A percentile compares a stretch with the other conserved stretches of the same genome.
These are phyloP conservation scores for Umbelopsis ramanniana DNA, from an alignment of 192 early-diverging fungal species.

Conservation along the genomic window DNA sequence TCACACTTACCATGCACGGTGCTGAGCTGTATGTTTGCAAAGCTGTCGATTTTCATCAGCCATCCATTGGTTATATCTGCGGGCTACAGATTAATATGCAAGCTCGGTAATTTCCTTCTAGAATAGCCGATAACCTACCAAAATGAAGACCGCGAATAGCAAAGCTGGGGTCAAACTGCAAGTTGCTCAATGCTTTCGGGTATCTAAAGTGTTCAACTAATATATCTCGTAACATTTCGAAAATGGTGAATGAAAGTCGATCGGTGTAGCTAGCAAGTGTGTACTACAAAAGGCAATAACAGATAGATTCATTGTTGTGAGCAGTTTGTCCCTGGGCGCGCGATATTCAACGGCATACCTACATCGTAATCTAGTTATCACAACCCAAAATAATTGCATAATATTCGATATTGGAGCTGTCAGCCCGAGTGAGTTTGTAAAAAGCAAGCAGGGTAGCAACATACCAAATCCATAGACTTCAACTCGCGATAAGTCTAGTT, in stretches of 20 bases:
- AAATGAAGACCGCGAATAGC: slow-evolving; percentile 66
- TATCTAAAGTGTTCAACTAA: slow-evolving; percentile 58
- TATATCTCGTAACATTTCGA: slow-evolving; percentile 59
- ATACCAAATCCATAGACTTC: slow-evolving; percentile 57
- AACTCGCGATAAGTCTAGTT: slow-evolving; percentile 55
- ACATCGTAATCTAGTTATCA: slow-evolving; percentile 52
- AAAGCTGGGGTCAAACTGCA: slow-evolving; percentile 59
- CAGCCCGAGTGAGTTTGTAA: no score
- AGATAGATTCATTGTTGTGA: not conserved
- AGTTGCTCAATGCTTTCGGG: slow-evolving; percentile 43
- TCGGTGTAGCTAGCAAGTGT: slow-evolving; percentile 65
- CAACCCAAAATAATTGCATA: no score
- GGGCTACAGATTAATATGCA: not conserved
- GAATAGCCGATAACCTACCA: slow-evolving; percentile 29
- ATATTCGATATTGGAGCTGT: no score
- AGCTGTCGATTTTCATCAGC: slow-evolving; percentile 67
- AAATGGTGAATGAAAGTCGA: slow-evolving; percentile 59
- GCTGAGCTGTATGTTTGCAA: slow-evolving; percentile 65
- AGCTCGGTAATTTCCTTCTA: not conserved
- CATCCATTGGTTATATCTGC: slow-evolving; percentile 55
- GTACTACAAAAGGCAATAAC: slow-evolving; percentile 41
- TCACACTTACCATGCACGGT: slow-evolving; percentile 36
- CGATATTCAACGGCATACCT: not conserved
- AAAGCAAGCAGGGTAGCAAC: not conserved
- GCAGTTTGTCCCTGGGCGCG: not conserved